Conservation (phyloP, 208 protist species). For the Trypanosoma cruzi region DNA sequence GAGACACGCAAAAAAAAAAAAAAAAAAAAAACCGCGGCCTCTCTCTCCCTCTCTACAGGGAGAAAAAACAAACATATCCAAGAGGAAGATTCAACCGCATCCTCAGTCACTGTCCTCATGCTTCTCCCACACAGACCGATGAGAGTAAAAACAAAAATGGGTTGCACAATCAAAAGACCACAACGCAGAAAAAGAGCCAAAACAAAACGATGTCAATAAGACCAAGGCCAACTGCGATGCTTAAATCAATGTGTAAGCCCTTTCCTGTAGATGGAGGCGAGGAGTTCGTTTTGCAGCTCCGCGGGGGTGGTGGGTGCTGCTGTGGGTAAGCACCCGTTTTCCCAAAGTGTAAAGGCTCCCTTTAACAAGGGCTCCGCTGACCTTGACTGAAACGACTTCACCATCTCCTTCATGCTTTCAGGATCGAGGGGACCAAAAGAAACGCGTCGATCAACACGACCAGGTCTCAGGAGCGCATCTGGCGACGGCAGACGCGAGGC, state of each 20-base stretch:
- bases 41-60: neutral
- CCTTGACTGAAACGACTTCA: slow-evolving; percentile 22
- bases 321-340: neutral
- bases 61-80: neutral
- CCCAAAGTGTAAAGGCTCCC: neutral
- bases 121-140: neutral
- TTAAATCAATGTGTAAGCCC: neutral
- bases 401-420: slow-evolving; percentile 51
- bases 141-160: neutral
- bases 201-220: neutral
- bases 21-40: neutral
- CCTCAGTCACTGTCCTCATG: no score
- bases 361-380: neutral
- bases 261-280: slow-evolving; percentile 24
- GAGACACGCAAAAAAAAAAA: neutral
- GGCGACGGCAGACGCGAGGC: slow-evolving; percentile 80
- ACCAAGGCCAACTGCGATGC: neutral
- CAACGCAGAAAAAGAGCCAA: slow-evolving; percentile 1
- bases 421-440: slow-evolving; percentile 49
- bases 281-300: slow-evolving; percentile 32
- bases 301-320: slow-evolving; percentile 19
- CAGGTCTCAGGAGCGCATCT: slow-evolving; percentile 92
- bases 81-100: no score
- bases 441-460: slow-evolving; percentile 89
- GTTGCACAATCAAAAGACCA: neutral